phyloP scores from a whole-genome alignment of 2,329 filamentous ascomycete genomes.

The Albifimbria verrucaria region DNA sequence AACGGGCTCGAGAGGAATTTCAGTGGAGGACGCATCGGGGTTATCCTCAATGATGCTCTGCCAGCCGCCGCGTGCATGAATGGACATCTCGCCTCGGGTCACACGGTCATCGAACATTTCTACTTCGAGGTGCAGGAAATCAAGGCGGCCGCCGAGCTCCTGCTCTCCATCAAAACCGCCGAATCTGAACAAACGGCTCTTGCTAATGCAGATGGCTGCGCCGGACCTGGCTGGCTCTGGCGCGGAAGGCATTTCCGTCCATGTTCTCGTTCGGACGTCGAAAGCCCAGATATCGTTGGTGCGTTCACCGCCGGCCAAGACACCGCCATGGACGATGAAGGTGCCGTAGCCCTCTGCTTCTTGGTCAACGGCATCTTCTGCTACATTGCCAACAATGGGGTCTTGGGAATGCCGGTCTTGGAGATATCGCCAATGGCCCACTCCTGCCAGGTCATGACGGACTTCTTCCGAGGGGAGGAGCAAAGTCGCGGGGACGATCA shows the following conservation, averaged over 20 bases:
- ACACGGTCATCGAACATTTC: conserved; percentile 51
- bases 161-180: conserved; percentile 72
- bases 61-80: conserved; percentile 53
- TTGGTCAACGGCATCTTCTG: conserved; percentile 56
- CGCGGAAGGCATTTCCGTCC: conserved; percentile 66
- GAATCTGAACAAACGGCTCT: conserved; percentile 69
- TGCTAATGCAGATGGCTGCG: conserved; percentile 61
- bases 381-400: conserved; percentile 55
- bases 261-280: conserved; percentile 58
- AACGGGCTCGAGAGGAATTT: conserved; percentile 28
- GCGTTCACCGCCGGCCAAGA: conserved; percentile 59
- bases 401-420: conserved; percentile 55
- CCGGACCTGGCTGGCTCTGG: conserved; percentile 66
- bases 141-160: conserved; percentile 69
- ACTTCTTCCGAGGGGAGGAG: conserved; percentile 28
- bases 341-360: conserved; percentile 62
- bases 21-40: conserved; percentile 27
- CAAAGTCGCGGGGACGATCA: conserved; percentile 53
- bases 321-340: conserved; percentile 75
- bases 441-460: conserved; percentile 46
- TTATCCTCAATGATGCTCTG: conserved; percentile 44
- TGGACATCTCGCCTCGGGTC: conserved; percentile 44
- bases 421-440: conserved; percentile 54
- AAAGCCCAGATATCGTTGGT: conserved; percentile 75
- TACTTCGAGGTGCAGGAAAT: conserved; percentile 59